phyloP scores from a whole-genome alignment of 208 protist species.

The Wallacemonas rigidus region DNA sequence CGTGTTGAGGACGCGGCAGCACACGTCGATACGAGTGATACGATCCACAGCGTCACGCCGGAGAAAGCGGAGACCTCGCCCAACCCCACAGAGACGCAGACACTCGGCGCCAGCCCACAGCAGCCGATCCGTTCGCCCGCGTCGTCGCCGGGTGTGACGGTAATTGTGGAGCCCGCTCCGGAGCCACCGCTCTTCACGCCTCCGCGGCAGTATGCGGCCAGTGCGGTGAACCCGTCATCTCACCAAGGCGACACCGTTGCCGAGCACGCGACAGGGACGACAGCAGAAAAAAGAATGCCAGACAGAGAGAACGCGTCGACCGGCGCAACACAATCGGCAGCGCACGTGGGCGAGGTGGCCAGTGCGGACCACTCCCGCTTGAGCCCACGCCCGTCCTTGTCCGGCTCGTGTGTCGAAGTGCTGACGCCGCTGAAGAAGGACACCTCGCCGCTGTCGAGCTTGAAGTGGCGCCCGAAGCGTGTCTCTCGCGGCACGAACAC shows the following conservation, averaged over 20 bases:
- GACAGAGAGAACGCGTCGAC: background rate
- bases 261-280: too few species aligned
- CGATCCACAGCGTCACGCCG: constrained; percentile 15
- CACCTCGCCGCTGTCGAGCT: constrained; percentile 8
- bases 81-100: background rate
- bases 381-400: background rate
- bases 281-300: too few species aligned
- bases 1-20: background rate
- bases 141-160: background rate
- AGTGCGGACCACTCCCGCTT: background rate
- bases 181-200: background rate
- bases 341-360: background rate
- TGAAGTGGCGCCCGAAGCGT: constrained; percentile 41
- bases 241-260: too few species aligned
- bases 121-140: background rate
- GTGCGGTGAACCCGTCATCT: background rate
- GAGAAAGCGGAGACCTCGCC: constrained; percentile 1
- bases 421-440: constrained; percentile 12
- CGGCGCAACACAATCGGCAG: background rate
- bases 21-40: constrained; percentile 6
- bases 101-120: too few species aligned
- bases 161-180: background rate
- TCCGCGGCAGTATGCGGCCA: background rate
- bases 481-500: constrained; percentile 48
- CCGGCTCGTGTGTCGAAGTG: constrained; percentile 10